Conservation (phyloP, 148 eudicot species). For the Vaccinium vitisidaea region DNA sequence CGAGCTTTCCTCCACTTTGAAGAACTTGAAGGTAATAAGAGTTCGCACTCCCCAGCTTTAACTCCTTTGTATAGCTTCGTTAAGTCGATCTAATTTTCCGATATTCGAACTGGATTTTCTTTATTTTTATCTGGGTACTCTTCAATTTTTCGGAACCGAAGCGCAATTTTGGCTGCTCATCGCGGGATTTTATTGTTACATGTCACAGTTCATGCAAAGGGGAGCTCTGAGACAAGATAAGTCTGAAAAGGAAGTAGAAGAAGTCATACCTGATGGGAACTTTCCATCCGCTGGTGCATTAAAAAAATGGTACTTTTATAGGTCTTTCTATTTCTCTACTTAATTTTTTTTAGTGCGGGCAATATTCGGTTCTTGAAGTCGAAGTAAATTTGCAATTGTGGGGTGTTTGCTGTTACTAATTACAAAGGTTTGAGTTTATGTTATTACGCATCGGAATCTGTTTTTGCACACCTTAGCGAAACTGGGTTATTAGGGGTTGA, state of each 20-base stretch:
- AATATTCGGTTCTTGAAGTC: not conserved
- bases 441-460: not conserved
- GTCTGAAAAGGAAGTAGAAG: conserved; percentile 32
- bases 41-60: not conserved
- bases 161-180: conserved; percentile 13
- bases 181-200: conserved; percentile 9
- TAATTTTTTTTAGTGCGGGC: not conserved
- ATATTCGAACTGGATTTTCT: not conserved
- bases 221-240: conserved; percentile 28
- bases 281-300: conserved; percentile 43
- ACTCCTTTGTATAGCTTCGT: not conserved
- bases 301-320: conserved; percentile 63
- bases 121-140: not conserved
- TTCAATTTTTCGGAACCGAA: conserved; percentile 12
- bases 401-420: not conserved
- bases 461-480: not conserved
- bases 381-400: not conserved
- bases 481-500: not conserved
- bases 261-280: conserved; percentile 42
- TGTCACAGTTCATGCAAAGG: conserved; percentile 89
- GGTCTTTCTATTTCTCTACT: not conserved
- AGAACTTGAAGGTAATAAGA: conserved; percentile 70
- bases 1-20: conserved; percentile 69
- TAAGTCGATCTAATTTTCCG: not conserved
- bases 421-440: not conserved